phyloP scores from a whole-genome alignment of 1,139 yeast genomes.

The Debaryomyces sp. region DNA sequence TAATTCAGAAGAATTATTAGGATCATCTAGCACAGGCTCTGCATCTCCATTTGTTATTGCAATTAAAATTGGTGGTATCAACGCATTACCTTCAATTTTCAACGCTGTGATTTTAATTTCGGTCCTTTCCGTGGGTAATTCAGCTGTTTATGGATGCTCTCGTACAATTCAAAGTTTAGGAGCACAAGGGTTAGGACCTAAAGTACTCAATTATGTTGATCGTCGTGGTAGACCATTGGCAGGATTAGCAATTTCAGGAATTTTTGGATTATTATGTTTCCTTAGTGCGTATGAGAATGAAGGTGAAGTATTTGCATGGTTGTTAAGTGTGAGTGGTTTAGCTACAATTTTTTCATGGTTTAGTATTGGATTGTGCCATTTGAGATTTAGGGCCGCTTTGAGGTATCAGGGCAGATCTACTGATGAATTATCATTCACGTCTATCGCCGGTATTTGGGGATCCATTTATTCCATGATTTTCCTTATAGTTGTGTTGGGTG shows the following conservation, averaged over 20 bases:
- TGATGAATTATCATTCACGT: conserved; percentile 30
- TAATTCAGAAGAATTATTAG: conserved; percentile 34
- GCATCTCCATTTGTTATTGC: conserved; percentile 64
- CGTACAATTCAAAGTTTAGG: conserved; percentile 45
- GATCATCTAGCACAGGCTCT: conserved; percentile 31
- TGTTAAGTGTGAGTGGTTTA: conserved; percentile 44
- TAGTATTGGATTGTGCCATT: conserved; percentile 38
- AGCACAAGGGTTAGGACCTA: conserved; percentile 46
- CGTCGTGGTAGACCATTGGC: conserved; percentile 45
- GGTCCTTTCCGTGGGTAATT: conserved; percentile 46
- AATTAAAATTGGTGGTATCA: conserved; percentile 54
- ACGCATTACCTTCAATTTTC: conserved; percentile 46
- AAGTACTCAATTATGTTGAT: conserved; percentile 38
- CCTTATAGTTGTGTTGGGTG: conserved; percentile 33
- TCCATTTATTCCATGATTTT: conserved; percentile 36
- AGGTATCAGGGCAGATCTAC: conserved; percentile 29
- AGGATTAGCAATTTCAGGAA: conserved; percentile 35
- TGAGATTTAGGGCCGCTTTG: conserved; percentile 44
- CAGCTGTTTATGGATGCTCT: conserved; percentile 49
- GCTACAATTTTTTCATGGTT: conserved; percentile 48
- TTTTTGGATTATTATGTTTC: conserved; percentile 43
- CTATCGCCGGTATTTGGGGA: conserved; percentile 36
- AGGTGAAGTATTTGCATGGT: conserved; percentile 42
- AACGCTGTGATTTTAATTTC: conserved; percentile 46
- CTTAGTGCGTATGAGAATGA: conserved; percentile 42